phyloP scores from a whole-genome alignment of 1,284 basidiomycete genomes.

The Cutaneotrichosporon spelunceum region DNA sequence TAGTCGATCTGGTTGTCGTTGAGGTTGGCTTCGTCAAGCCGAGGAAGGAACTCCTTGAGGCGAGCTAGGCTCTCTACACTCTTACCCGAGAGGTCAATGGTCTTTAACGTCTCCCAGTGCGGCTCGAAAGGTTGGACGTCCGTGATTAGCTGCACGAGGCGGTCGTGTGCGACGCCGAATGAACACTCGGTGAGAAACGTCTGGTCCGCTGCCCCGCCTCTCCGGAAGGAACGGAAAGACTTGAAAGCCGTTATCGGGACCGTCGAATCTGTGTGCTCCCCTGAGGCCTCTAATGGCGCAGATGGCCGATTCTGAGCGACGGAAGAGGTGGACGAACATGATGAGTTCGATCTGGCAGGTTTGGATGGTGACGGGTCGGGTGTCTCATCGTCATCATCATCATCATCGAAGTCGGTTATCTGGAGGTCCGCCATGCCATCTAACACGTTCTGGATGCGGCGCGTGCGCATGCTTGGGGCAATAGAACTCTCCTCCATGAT shows the following conservation, averaged over 20 bases:
- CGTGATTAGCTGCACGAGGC: conserved; percentile 85
- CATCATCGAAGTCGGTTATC: conserved; percentile 53
- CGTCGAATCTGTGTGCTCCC: conserved; percentile 21
- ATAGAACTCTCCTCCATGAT: conserved; percentile 43
- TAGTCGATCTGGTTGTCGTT: conserved; percentile 78
- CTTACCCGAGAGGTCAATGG: conserved; percentile 74
- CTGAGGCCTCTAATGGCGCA: not conserved
- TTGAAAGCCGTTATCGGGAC: conserved; percentile 22
- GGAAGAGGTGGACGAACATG: not conserved
- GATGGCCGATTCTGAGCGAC: not conserved
- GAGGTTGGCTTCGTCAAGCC: conserved; percentile 71
- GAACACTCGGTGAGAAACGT: conserved; percentile 91
- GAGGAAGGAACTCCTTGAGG: conserved; percentile 89
- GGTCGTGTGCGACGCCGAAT: conserved; percentile 86
- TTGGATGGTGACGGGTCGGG: conserved; percentile 62
- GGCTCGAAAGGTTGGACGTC: conserved; percentile 94
- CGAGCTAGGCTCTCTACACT: conserved; percentile 83
- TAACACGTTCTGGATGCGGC: conserved; percentile 73
- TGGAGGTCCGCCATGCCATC: conserved; percentile 65
- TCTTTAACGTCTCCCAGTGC: conserved; percentile 78
- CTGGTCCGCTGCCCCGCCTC: conserved; percentile 55
- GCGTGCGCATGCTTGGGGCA: conserved; percentile 66
- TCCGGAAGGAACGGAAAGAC: conserved; percentile 29
- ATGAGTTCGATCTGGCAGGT: conserved; percentile 46
- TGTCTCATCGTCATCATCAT: conserved; percentile 33